phyloP scores from a whole-genome alignment of 139 green algal species.

The Zygnema circumcarinatum region DNA sequence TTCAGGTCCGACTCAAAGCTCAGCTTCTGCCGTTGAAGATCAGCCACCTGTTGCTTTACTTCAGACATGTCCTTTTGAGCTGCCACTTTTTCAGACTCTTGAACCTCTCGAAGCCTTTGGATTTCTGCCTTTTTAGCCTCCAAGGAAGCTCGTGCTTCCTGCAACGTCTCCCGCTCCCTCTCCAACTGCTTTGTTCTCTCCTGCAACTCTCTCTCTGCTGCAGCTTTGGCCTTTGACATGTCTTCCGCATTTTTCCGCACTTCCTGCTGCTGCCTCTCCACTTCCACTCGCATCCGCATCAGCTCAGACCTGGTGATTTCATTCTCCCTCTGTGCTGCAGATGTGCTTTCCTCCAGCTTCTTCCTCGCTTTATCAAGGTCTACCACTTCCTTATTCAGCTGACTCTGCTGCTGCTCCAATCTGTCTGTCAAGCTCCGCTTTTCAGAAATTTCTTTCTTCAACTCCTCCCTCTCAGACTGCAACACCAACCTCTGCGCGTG shows the following conservation, averaged over 20 bases:
- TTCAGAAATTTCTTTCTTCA: not conserved
- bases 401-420: not conserved
- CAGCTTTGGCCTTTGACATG: not conserved
- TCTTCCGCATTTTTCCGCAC: not conserved
- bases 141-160: not conserved
- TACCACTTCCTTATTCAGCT: not conserved
- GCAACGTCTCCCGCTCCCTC: not conserved
- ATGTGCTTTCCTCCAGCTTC: not conserved
- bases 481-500: not conserved
- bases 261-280: not conserved
- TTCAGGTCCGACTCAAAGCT: not conserved
- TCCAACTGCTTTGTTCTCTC: not conserved
- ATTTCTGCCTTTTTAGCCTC: not conserved
- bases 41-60: not conserved
- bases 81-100: not conserved
- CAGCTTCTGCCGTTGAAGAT: not conserved
- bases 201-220: not conserved
- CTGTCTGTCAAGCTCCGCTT: not conserved
- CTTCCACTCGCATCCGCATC: not conserved
- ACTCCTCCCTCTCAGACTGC: not conserved
- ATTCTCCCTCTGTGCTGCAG: not conserved
- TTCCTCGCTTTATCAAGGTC: not conserved
- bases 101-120: not conserved
- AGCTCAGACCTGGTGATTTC: not conserved
- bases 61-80: not conserved